Conservation (phyloP, 2,329 filamentous ascomycete genomes). For the Epichloe brachyelytri region DNA sequence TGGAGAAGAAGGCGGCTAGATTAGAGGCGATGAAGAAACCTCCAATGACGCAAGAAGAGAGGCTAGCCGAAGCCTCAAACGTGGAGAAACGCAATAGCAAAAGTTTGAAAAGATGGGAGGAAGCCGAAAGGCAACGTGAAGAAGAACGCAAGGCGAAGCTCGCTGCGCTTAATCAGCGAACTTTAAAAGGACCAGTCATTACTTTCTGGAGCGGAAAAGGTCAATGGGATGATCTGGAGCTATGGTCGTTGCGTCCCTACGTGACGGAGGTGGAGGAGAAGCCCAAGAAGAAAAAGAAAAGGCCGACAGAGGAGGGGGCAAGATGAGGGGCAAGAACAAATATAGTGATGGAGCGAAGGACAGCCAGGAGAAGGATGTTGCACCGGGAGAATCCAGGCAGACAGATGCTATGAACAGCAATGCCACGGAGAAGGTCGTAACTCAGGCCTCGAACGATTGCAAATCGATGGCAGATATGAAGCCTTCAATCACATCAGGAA, state of each 20-base stretch:
- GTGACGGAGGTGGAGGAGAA: conserved; percentile 51
- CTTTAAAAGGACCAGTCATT: conserved; percentile 77
- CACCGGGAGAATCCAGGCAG: neutral
- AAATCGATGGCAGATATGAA: no score
- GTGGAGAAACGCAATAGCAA: conserved; percentile 81
- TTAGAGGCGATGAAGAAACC: conserved; percentile 65
- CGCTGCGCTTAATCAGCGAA: conserved; percentile 76
- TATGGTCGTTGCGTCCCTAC: conserved; percentile 56
- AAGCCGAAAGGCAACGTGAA: conserved; percentile 77
- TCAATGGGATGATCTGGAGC: conserved; percentile 63
- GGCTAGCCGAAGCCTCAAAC: conserved; percentile 66
- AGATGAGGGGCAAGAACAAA: conserved; percentile 18
- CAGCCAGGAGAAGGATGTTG: neutral
- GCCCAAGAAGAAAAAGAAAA: conserved; percentile 42
- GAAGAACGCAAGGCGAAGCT: conserved; percentile 73
- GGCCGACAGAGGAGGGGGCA: conserved; percentile 18
- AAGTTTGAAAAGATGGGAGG: conserved; percentile 87
- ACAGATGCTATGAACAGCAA: conserved; percentile 9
- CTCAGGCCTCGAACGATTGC: neutral
- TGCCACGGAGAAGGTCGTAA: neutral
- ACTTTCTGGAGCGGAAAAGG: conserved; percentile 90
- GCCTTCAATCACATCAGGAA: neutral
- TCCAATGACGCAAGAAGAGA: conserved; percentile 75
- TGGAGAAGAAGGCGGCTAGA: conserved; percentile 56
- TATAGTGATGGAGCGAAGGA: conserved; percentile 11